Percentiles rank a stretch among this genome's conserved stretches.
These are phyloP conservation scores for Colletotrichum sp. DNA, from an alignment of 2,329 filamentous ascomycete species.

Conservation along the genomic window DNA sequence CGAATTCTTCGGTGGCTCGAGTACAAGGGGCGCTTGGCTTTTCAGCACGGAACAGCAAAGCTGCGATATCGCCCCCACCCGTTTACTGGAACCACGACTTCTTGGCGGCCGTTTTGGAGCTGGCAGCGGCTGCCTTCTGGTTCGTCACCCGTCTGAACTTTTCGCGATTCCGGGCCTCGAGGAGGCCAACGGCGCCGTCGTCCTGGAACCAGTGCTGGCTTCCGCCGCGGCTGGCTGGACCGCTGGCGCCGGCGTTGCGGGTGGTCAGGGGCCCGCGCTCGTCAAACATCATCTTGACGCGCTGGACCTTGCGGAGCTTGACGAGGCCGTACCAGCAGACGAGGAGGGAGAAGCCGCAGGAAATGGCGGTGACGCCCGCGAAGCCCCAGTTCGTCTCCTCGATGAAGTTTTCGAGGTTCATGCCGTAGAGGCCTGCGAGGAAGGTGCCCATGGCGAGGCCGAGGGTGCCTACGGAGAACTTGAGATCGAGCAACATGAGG, in stretches of 20 bases:
- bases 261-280: constrained; percentile 41
- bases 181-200: constrained; percentile 53
- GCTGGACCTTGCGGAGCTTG: constrained; percentile 84
- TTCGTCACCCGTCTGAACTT: constrained; percentile 55
- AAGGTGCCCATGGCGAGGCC: constrained; percentile 96
- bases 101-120: constrained; percentile 51
- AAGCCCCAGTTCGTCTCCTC: constrained; percentile 94
- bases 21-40: neutral
- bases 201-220: constrained; percentile 50
- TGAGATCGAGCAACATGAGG: constrained; percentile 95
- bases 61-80: neutral
- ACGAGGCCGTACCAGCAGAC: constrained; percentile 85
- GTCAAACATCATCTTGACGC: constrained; percentile 78
- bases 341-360: constrained; percentile 73
- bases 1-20: neutral
- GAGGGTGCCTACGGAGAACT: constrained; percentile 93
- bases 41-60: neutral
- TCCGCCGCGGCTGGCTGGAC: constrained; percentile 11
- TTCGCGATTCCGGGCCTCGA: constrained; percentile 61
- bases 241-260: neutral
- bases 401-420: constrained; percentile 99
- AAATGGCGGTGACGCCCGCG: constrained; percentile 72
- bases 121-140: constrained; percentile 32
- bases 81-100: constrained; percentile 21
- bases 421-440: constrained; percentile 97